Percentiles rank a stretch among this genome's conserved stretches.
Evolutionary conservation across 2,329 filamentous ascomycete genomes (phyloP).

Genomic region (Nothophoma quercina): DNA sequence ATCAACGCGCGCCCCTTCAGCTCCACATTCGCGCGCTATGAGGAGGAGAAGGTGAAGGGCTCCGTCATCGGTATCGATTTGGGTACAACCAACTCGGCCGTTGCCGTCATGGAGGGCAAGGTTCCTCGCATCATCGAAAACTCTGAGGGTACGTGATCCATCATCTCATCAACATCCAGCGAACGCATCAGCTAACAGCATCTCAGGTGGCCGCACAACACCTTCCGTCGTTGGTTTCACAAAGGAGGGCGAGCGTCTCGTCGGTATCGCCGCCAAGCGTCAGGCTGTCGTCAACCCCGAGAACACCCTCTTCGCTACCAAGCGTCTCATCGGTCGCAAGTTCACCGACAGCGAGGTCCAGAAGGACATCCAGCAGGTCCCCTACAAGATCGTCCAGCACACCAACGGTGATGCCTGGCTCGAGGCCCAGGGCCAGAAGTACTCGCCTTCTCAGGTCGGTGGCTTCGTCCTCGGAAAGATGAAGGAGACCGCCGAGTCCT

Average conservation of each 20-base stretch:
- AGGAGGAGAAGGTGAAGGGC: conserved; percentile 85
- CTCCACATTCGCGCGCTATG: conserved; percentile 76
- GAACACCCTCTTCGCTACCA: conserved; percentile 97
- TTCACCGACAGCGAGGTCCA: conserved; percentile 94
- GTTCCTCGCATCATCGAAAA: conserved; percentile 96
- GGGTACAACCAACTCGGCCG: conserved; percentile 97
- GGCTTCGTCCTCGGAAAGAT: conserved; percentile 97
- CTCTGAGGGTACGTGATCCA: conserved; percentile 73
- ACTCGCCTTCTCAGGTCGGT: conserved; percentile 98
- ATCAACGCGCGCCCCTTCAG: conserved; percentile 73
- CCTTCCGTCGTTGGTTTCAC: conserved; percentile 96
- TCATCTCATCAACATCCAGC: conserved; percentile 5
- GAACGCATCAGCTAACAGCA: conserved; percentile 19
- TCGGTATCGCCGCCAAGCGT: conserved; percentile 96
- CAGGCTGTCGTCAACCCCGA: conserved; percentile 98
- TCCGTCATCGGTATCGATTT: conserved; percentile 98
- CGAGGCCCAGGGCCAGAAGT: conserved; percentile 89
- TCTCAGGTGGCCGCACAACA: conserved; percentile 81
- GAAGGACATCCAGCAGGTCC: conserved; percentile 95
- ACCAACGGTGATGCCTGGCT: conserved; percentile 97
- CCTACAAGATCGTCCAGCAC: conserved; percentile 98
- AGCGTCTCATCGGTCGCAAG: conserved; percentile 98
- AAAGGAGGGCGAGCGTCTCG: conserved; percentile 92
- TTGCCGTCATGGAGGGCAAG: conserved; percentile 98
- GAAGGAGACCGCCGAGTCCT: conserved; percentile 97